A percentile compares a stretch with the other conserved stretches of the same genome.
These are phyloP conservation scores for Diplogelasinospora grovesii DNA, from an alignment of 495 filamentous ascomycete species.

Conservation along the genomic window DNA sequence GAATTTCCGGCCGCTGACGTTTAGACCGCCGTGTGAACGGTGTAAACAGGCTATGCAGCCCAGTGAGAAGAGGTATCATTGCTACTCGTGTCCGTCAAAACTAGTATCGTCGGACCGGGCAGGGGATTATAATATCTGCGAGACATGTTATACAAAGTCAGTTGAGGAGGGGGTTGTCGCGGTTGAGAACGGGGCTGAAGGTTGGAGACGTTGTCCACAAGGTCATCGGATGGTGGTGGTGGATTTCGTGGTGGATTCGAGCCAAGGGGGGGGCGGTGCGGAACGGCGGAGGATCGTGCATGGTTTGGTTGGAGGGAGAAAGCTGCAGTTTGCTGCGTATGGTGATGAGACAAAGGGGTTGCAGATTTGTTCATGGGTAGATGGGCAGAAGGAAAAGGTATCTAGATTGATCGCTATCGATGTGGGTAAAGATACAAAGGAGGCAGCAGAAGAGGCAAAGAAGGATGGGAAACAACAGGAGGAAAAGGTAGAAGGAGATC, in stretches of 20 bases:
- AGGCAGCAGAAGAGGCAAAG: not conserved
- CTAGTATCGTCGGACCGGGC: conserved; percentile 3
- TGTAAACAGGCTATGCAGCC: conserved; percentile 67
- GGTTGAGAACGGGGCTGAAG: conserved; percentile 64
- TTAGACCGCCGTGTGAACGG: conserved; percentile 65
- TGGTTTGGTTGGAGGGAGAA: conserved; percentile 68
- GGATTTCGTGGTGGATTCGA: conserved; percentile 60
- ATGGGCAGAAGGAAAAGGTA: conserved; percentile 15
- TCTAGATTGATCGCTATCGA: conserved; percentile 27
- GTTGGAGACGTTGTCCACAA: conserved; percentile 71
- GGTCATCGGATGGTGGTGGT: conserved; percentile 86
- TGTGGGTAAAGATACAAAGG: conserved; percentile 24
- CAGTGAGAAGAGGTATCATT: conserved; percentile 65
- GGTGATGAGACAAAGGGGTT: conserved; percentile 19
- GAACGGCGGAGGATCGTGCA: conserved; percentile 44
- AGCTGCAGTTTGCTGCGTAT: conserved; percentile 40
- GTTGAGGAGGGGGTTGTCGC: conserved; percentile 54
- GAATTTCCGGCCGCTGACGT: conserved; percentile 49
- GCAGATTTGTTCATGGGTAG: conserved; percentile 24
- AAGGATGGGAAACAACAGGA: not conserved
- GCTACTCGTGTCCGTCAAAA: conserved; percentile 39
- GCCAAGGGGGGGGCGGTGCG: conserved; percentile 37
- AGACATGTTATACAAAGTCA: conserved; percentile 63
- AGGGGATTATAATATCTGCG: conserved; percentile 77
- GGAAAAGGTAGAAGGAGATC: not conserved